phyloP scores from a whole-genome alignment of 2,329 filamentous ascomycete genomes.

The Xylaria multiplex region DNA sequence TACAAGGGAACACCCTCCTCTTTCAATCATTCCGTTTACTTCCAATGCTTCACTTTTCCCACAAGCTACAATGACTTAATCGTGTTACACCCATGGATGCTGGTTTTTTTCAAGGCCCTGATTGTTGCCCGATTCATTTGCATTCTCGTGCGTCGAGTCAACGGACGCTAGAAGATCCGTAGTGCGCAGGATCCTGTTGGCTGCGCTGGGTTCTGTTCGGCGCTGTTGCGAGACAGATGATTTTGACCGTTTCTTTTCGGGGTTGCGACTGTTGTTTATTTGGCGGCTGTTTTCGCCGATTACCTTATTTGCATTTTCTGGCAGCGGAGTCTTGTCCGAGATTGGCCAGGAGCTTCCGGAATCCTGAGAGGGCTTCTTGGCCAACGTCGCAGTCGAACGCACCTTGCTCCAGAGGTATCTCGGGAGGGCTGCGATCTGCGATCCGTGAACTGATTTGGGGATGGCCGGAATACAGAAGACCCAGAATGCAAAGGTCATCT shows the following conservation, averaged over 20 bases:
- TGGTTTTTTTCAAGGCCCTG: neutral
- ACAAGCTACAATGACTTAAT: too few species aligned
- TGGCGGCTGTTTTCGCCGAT: neutral
- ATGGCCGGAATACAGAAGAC: neutral
- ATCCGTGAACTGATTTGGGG: neutral
- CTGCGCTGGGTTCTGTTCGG: conserved; percentile 2
- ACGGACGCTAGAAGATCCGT: conserved; percentile 4
- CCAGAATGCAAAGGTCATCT: conserved; percentile 11
- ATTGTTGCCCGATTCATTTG: neutral
- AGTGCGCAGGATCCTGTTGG: neutral
- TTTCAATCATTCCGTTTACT: conserved; percentile 3
- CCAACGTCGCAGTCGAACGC: neutral
- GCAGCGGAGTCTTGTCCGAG: neutral
- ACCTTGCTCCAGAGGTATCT: conserved; percentile 11
- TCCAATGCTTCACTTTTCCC: too few species aligned
- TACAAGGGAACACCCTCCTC: neutral
- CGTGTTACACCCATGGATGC: conserved; percentile 1
- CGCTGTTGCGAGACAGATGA: neutral
- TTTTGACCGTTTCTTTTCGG: neutral
- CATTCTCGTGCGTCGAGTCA: neutral
- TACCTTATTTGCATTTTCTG: neutral
- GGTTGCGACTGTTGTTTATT: neutral
- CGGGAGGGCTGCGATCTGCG: conserved; percentile 1
- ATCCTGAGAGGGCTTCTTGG: conserved; percentile 2
- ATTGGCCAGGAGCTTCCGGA: neutral